These are phyloP conservation scores for Botrytis squamosa DNA, from an alignment of 2,329 filamentous ascomycete genomes.

Conservation along the genomic window DNA sequence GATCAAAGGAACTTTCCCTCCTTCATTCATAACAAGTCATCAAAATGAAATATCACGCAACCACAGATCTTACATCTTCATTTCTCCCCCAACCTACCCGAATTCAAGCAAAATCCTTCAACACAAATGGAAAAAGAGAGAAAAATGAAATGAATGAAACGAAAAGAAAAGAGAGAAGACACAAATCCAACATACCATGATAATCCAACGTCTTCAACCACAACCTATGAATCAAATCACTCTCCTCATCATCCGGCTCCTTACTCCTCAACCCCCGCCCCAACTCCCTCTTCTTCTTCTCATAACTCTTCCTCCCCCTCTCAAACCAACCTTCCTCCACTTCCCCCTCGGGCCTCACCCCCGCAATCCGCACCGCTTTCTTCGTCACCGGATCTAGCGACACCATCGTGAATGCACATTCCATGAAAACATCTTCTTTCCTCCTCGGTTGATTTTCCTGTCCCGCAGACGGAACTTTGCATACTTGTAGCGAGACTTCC, in stretches of 20 bases:
- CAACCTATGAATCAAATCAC: constrained; percentile 66
- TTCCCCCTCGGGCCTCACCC: constrained; percentile 57
- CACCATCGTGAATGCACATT: constrained; percentile 74
- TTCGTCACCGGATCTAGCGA: constrained; percentile 66
- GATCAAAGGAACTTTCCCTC: not conserved
- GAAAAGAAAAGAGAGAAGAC: not conserved
- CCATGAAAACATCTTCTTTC: constrained; percentile 63
- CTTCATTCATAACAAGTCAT: not conserved
- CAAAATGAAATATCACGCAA: too few relatives aligned
- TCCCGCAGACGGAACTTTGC: constrained; percentile 46
- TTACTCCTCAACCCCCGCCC: constrained; percentile 60
- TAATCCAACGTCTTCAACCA: constrained; percentile 66
- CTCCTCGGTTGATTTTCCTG: constrained; percentile 50
- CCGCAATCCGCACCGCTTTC: constrained; percentile 61
- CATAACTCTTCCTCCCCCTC: constrained; percentile 64
- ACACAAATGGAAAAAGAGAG: not conserved
- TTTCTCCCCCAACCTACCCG: not conserved
- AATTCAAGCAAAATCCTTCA: rapidly evolving
- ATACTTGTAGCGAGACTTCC: constrained; percentile 68
- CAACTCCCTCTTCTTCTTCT: constrained; percentile 60
- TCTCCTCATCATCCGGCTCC: constrained; percentile 67
- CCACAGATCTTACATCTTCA: not conserved
- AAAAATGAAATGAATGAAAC: too few relatives aligned
- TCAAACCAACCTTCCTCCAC: constrained; percentile 62
- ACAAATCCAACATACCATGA: constrained; percentile 38